Evolutionary conservation across 148 eudicot species (phyloP).

Genomic region (Beta vulgaris): DNA sequence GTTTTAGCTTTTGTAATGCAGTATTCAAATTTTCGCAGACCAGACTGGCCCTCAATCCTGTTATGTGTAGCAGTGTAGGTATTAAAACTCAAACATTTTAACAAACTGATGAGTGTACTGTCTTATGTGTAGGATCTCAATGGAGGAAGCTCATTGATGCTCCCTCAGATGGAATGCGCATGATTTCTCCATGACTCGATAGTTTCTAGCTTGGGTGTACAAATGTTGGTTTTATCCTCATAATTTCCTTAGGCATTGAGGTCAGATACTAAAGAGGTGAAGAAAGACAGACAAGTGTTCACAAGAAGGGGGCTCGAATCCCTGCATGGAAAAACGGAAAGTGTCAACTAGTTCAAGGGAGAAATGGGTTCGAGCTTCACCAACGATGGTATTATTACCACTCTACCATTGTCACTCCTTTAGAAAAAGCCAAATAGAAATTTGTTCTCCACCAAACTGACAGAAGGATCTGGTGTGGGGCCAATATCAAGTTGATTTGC

Average conservation of each 20-base stretch:
- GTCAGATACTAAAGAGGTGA: conserved; percentile 9
- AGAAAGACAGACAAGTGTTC: conserved; percentile 29
- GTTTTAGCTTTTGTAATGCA: neutral
- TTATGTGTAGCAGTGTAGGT: neutral
- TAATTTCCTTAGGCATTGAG: neutral
- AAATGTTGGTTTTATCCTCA: neutral
- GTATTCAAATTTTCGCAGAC: neutral
- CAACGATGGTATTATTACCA: conserved; percentile 49
- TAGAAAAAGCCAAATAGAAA: no score
- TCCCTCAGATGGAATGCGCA: conserved; percentile 4
- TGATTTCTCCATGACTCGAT: conserved; percentile 12
- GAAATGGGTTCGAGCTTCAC: conserved; percentile 62
- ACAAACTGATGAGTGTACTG: neutral
- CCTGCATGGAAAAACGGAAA: conserved; percentile 39
- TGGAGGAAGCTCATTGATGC: conserved; percentile 6
- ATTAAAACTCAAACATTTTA: neutral
- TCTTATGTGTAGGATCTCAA: conserved; percentile 17
- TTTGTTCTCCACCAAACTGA: no score
- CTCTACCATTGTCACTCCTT: no score
- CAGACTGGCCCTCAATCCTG: neutral
- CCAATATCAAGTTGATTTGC: no score
- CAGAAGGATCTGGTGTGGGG: no score
- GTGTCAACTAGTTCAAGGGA: conserved; percentile 42
- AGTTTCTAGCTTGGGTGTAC: neutral
- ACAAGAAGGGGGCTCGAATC: conserved; percentile 21